phyloP scores from a whole-genome alignment of 1,139 yeast species.

The Suhomyces guaymorum region DNA sequence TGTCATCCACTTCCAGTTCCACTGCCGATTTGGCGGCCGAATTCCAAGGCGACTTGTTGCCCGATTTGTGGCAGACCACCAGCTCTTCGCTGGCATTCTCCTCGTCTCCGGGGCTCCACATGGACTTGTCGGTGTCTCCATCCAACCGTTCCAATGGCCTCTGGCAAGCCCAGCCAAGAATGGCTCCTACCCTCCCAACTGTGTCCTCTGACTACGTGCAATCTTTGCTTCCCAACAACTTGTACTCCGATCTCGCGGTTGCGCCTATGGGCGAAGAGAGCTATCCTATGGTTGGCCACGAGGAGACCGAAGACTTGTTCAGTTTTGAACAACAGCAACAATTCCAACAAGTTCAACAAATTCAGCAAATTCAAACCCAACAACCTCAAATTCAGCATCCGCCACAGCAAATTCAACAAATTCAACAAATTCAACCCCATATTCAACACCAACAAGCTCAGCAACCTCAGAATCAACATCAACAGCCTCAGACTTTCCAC shows the following conservation, averaged over 20 bases:
- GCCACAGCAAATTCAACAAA: too few species aligned
- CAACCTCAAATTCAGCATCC: constrained; percentile 10
- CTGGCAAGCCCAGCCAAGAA: too few species aligned
- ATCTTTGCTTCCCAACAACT: constrained; percentile 23
- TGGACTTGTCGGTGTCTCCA: constrained; percentile 6
- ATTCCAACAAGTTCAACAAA: constrained; percentile 12
- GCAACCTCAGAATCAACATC: constrained; percentile 2
- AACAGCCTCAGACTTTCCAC: neutral
- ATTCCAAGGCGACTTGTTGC: constrained; percentile 31
- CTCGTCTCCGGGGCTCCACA: constrained; percentile 5
- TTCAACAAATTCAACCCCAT: constrained; percentile 4
- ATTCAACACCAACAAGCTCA: constrained; percentile 4
- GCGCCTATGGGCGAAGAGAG: constrained; percentile 26
- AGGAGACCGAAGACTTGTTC: constrained; percentile 25
- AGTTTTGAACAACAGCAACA: constrained; percentile 26
- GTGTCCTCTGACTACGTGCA: constrained; percentile 19
- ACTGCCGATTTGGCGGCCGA: constrained; percentile 26
- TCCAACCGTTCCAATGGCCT: too few species aligned
- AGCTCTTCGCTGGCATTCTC: constrained; percentile 9
- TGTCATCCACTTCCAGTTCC: too few species aligned
- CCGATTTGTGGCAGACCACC: constrained; percentile 37
- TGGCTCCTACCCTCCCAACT: constrained; percentile 3
- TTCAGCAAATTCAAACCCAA: too few species aligned
- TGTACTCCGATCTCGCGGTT: constrained; percentile 15
- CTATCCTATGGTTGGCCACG: constrained; percentile 6